Base-by-base conservation (phyloP, 2,329 filamentous ascomycete genomes). In the Penicillium sp. region DNA sequence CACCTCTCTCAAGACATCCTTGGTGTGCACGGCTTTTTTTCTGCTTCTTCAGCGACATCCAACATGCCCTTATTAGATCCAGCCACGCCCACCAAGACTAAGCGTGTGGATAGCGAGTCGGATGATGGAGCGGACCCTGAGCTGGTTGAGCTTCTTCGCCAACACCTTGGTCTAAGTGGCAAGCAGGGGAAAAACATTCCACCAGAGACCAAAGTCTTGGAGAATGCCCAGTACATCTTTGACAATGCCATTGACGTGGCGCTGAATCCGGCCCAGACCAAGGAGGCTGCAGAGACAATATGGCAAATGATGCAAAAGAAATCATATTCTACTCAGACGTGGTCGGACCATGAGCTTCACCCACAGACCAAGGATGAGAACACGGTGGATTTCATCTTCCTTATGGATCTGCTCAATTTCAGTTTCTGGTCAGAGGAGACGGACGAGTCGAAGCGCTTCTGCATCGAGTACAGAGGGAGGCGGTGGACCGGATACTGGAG, bases 401-500 rank as follows among this genome's bases (percentile, higher is more conserved):
- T 88, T 18, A 95, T 98, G 89, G 93, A 98, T 66, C 69, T 98
- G 27, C 74, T 98, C 43, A 98, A 98, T 66, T 98, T 97, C 65
- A 94, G 85, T 24, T 98, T 98, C 68, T 98, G 93, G 93, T 94
- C 88, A 11, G 84, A 88, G 45, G 70, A 76, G 50, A 62, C 68
- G 3, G 83, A 86, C 9, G 77, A 82, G 4, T 52, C 56, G 26
- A 83, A 91, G 59, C 78, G 89, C 9, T 98, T 91, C 67, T 80
- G 86, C 8, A 79, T 98, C 37, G 84, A 88, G 48, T 97, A 96
- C 68, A 80, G 79, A 39, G 90, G 82, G 27, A 84, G 81, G 67
- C 81, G 71, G 48, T 97, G 90, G 89, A 96, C 90, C 0, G 93
- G 93, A 3, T 98, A 98, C 69, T 95, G 88, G 84, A 95, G 90